A percentile compares a stretch with the other conserved stretches of the same genome.
These are phyloP conservation scores for Gryganskiella cystojenkinii DNA, from an alignment of 192 early-diverging fungal genomes.

Conservation along the genomic window DNA sequence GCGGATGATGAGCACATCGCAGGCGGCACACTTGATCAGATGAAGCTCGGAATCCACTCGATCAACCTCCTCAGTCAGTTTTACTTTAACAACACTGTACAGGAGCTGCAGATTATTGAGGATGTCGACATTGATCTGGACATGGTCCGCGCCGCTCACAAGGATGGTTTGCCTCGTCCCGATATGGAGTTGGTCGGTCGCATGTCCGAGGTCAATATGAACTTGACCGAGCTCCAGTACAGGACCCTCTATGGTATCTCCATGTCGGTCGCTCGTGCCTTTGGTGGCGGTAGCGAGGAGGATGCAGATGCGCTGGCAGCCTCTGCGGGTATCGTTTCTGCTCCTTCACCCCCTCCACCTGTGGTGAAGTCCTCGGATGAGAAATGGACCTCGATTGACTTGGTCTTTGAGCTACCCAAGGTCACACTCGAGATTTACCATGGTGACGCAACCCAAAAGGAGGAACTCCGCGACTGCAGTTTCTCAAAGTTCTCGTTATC, in stretches of 20 bases:
- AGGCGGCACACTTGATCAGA: slow-evolving; percentile 65
- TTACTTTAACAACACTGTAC: slow-evolving; percentile 52
- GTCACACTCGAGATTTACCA: slow-evolving; percentile 86
- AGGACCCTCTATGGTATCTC: slow-evolving; percentile 76
- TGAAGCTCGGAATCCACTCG: slow-evolving; percentile 72
- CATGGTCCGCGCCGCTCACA: slow-evolving; percentile 66
- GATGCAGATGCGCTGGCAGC: slow-evolving; percentile 24
- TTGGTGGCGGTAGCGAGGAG: slow-evolving; percentile 46
- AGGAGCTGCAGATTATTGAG: slow-evolving; percentile 83
- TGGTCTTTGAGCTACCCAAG: slow-evolving; percentile 73
- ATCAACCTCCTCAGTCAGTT: slow-evolving; percentile 66
- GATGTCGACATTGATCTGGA: slow-evolving; percentile 85
- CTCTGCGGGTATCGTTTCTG: slow-evolving; percentile 26
- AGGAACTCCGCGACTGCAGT: slow-evolving; percentile 61
- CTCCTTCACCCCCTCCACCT: slow-evolving; percentile 3
- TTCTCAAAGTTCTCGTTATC: slow-evolving; percentile 63
- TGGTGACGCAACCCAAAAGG: slow-evolving; percentile 64
- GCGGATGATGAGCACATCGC: slow-evolving; percentile 59
- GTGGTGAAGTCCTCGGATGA: slow-evolving; percentile 12
- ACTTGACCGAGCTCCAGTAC: slow-evolving; percentile 86
- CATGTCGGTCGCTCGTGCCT: slow-evolving; percentile 61
- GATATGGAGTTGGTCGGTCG: slow-evolving; percentile 72
- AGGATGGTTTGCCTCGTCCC: slow-evolving; percentile 62
- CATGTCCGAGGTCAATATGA: slow-evolving; percentile 82
- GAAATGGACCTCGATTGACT: slow-evolving; percentile 56